Conservation (phyloP, 768 basidiomycete genomes). For the Peribolospora baueri region DNA sequence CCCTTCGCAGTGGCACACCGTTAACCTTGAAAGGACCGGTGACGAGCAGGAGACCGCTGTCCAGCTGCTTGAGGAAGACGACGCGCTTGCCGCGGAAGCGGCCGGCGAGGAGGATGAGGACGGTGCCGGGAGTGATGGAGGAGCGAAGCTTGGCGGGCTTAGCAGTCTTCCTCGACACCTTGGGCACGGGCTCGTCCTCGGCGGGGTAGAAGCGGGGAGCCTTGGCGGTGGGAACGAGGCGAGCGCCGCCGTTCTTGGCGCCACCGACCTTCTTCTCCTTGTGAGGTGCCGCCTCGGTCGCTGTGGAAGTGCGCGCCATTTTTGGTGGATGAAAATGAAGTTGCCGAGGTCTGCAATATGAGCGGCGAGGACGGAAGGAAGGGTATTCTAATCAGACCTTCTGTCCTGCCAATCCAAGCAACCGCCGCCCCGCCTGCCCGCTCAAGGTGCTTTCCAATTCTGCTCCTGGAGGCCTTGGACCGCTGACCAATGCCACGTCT, state of each 20-base stretch:
- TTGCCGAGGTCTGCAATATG: too few species aligned
- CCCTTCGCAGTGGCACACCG: conserved; percentile 89
- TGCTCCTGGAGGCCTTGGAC: too few species aligned
- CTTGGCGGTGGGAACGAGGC: conserved; percentile 61
- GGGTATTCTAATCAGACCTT: too few species aligned
- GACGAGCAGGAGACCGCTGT: conserved; percentile 74
- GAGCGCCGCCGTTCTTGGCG: conserved; percentile 69
- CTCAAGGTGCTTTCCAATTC: too few species aligned
- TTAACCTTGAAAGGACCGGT: conserved; percentile 96
- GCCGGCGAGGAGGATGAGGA: conserved; percentile 89
- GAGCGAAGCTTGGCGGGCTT: conserved; percentile 49
- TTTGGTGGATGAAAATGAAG: too few species aligned
- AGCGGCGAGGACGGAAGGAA: too few species aligned
- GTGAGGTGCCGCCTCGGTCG: background rate
- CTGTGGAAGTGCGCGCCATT: too few species aligned
- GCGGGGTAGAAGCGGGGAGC: conserved; percentile 82
- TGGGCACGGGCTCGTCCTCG: conserved; percentile 74
- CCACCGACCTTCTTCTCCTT: conserved; percentile 61
- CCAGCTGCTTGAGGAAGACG: conserved; percentile 88
- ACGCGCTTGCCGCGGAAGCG: conserved; percentile 96
- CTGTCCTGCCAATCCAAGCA: too few species aligned
- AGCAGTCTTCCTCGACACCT: conserved; percentile 70
- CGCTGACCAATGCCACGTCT: too few species aligned
- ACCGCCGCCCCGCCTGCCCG: too few species aligned
- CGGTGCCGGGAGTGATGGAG: conserved; percentile 75